Evolutionary conservation across 495 filamentous ascomycete genomes (phyloP).

Genomic region (Aspergillus nanangensis): DNA sequence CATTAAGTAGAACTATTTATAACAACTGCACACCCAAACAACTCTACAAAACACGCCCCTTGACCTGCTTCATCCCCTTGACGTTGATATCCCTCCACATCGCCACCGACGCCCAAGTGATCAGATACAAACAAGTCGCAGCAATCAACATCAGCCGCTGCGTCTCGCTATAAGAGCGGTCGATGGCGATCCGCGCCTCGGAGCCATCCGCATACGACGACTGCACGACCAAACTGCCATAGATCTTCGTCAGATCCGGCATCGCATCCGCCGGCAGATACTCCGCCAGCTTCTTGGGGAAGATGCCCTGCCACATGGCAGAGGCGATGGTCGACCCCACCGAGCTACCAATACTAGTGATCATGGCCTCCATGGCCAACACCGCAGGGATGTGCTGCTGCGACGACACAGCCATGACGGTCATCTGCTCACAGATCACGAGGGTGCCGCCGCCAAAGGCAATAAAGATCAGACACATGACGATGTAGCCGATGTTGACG

Average conservation of each 20-base stretch:
- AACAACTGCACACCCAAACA: neutral
- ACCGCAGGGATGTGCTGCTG: slow-evolving; percentile 47
- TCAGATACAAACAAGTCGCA: slow-evolving; percentile 37
- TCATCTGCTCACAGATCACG: slow-evolving; percentile 62
- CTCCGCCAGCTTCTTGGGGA: slow-evolving; percentile 49
- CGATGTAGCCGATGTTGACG: slow-evolving; percentile 56
- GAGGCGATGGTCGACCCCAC: slow-evolving; percentile 56
- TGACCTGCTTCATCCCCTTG: slow-evolving; percentile 40
- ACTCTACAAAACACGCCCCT: slow-evolving; percentile 21
- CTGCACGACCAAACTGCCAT: slow-evolving; percentile 39
- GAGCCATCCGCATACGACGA: slow-evolving; percentile 47
- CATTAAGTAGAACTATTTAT: too few species aligned
- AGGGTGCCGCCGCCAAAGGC: slow-evolving; percentile 58
- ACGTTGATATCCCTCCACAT: slow-evolving; percentile 56
- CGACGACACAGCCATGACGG: slow-evolving; percentile 62
- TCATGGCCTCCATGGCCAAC: slow-evolving; percentile 52
- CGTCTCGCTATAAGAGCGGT: slow-evolving; percentile 49
- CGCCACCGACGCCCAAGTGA: slow-evolving; percentile 39
- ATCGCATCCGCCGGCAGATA: slow-evolving; percentile 48
- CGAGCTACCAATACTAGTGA: slow-evolving; percentile 54
- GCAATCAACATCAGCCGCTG: slow-evolving; percentile 55
- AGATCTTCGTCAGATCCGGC: slow-evolving; percentile 42
- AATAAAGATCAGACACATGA: slow-evolving; percentile 75
- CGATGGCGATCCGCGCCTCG: slow-evolving; percentile 52
- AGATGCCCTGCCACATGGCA: slow-evolving; percentile 52